Base-by-base conservation (phyloP, 2,329 filamentous ascomycete genomes). In the Acarospora socialis region DNA sequence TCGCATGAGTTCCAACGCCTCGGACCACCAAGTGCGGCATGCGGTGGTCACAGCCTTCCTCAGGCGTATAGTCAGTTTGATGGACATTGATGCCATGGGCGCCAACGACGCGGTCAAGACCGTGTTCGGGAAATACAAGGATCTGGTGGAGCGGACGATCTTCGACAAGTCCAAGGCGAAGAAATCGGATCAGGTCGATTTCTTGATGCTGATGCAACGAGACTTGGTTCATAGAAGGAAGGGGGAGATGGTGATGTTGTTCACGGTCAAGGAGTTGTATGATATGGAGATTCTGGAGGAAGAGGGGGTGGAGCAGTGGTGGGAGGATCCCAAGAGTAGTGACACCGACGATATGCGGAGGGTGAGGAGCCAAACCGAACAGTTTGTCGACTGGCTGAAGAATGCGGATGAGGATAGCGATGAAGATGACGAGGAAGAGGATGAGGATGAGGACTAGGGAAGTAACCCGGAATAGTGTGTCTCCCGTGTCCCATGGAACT, bases 1-100 rank as follows among this genome's bases (percentile, higher is more conserved):
- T n/a, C 78, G 87, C 7, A 81, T 98, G 54, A 79, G 77, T 33
- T 82, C 81, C 47, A 83, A 95, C 48, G 90, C 90, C 2, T 86
- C 83, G 1, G 87, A 93, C 48, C 70, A 77, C 42, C 80, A 90
- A 54, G 81, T 95, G 48, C 81, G 87, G 26, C 77, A 78, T 20
- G 84, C 90, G 10, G 77, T 95, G 15, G 82, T 82, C 2, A 73
- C 77, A 2, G 81, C 86, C 1, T 87, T 95, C 51, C 79, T 82
- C 46, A 82, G 81, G 47, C 77, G 80, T 35, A 78, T 86, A 27
- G 68, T 74, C 4, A 77, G 84, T 51, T 67, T 93, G 15, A 60
- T 59, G 33, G 61, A 57, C 8, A 63, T 65, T 16, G 56, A 64
- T 34, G 65, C 68, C 25, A 56, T 76, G 17, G 70, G 75, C 38